phyloP scores from a whole-genome alignment of 257 asterid genomes.

The Eucommia ulmoides region DNA sequence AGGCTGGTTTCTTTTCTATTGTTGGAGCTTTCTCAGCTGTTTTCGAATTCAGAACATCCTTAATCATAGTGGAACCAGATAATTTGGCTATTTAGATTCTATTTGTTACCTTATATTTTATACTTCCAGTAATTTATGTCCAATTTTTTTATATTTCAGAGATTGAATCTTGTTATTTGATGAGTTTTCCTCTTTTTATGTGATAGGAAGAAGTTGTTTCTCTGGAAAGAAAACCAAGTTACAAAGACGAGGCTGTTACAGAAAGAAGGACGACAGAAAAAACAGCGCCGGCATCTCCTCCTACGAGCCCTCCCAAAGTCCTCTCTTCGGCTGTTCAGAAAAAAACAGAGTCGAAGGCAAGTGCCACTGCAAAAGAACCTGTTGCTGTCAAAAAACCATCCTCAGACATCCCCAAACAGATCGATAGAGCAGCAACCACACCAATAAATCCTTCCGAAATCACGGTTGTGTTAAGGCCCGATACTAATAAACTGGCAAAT shows the following conservation, averaged over 20 bases:
- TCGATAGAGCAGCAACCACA: conserved; percentile 21
- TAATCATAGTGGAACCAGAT: no score
- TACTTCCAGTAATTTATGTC: no score
- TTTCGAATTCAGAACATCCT: no score
- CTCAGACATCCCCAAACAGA: conserved; percentile 29
- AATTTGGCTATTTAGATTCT: no score
- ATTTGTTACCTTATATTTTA: no score
- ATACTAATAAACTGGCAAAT: no score
- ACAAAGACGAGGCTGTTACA: conserved; percentile 20
- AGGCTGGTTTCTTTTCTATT: no score
- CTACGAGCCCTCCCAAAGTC: conserved; percentile 41
- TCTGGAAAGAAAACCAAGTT: conserved; percentile 14
- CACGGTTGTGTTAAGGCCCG: no score
- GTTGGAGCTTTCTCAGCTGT: no score
- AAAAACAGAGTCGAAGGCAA: conserved; percentile 30
- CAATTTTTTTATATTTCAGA: no score
- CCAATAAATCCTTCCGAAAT: conserved; percentile 23
- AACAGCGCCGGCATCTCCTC: conserved; percentile 22
- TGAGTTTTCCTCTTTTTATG: conserved; percentile 11
- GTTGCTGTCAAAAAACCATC: conserved; percentile 23
- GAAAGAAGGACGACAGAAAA: conserved; percentile 20
- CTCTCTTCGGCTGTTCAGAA: conserved; percentile 10
- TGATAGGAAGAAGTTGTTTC: conserved; percentile 42
- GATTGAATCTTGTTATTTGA: no score
- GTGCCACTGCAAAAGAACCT: conserved; percentile 17